phyloP scores from a whole-genome alignment of 2,329 filamentous ascomycete genomes.

The Colletotrichum sp. region DNA sequence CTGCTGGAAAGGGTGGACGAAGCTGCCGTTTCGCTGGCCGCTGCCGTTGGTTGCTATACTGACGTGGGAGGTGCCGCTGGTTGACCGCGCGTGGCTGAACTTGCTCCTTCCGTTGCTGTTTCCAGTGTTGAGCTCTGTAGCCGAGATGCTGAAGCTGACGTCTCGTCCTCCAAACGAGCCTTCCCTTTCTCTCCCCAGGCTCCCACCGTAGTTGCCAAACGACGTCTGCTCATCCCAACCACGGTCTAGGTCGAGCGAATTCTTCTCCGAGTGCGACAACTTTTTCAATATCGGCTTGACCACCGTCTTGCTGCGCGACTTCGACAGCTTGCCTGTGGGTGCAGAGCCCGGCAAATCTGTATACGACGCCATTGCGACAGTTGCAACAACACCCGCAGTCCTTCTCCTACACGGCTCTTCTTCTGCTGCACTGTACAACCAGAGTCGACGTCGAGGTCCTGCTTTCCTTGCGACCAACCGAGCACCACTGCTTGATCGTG shows the following conservation, averaged over 20 bases:
- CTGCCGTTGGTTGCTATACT: slow-evolving; percentile 62
- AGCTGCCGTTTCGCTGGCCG: slow-evolving; percentile 50
- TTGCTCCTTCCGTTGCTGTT: slow-evolving; percentile 36
- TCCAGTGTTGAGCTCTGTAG: slow-evolving; percentile 32
- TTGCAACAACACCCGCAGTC: background rate
- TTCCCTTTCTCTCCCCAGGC: slow-evolving; percentile 31
- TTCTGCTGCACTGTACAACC: background rate
- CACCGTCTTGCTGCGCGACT: slow-evolving; percentile 50
- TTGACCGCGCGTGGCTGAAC: slow-evolving; percentile 62
- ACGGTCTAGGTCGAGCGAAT: slow-evolving; percentile 66
- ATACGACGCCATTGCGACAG: slow-evolving; percentile 38
- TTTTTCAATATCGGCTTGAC: slow-evolving; percentile 71
- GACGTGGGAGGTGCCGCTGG: slow-evolving; percentile 62
- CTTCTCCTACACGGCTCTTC: background rate
- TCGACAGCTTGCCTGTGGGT: slow-evolving; percentile 47
- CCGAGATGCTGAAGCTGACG: slow-evolving; percentile 51
- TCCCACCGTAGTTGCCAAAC: slow-evolving; percentile 13
- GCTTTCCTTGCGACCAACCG: background rate
- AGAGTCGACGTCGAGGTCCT: background rate
- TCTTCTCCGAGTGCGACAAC: slow-evolving; percentile 62
- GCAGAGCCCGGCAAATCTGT: slow-evolving; percentile 32
- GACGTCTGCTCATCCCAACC: slow-evolving; percentile 31
- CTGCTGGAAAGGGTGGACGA: slow-evolving; percentile 71
- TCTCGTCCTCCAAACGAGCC: slow-evolving; percentile 36
- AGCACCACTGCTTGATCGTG: background rate